A percentile compares a stretch with the other conserved stretches of the same genome.
Evolutionary conservation across 2,329 filamentous ascomycete genomes (phyloP).

Genomic region (Arthrobotrys entomopaga): DNA sequence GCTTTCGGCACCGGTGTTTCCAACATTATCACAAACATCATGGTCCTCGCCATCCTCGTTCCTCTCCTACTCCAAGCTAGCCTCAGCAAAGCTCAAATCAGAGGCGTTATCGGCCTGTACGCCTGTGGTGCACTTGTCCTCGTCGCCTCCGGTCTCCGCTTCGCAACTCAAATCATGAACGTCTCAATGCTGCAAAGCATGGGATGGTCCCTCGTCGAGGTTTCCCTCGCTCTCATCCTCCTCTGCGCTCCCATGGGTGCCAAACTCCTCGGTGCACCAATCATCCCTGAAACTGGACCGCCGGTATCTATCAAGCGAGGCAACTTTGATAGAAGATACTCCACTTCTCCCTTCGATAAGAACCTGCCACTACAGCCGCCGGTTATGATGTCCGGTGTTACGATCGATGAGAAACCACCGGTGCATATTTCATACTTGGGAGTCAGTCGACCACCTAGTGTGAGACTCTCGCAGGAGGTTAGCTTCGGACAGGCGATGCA

Average conservation of each 20-base stretch:
- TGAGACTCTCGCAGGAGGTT: slow-evolving; percentile 16
- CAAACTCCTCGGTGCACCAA: slow-evolving; percentile 57
- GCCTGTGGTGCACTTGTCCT: slow-evolving; percentile 58
- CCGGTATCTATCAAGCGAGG: slow-evolving; percentile 21
- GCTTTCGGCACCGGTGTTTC: slow-evolving; percentile 58
- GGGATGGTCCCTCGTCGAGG: slow-evolving; percentile 59
- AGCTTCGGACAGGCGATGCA: neutral
- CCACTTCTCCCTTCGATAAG: slow-evolving; percentile 47
- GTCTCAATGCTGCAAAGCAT: slow-evolving; percentile 59
- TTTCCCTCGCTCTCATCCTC: slow-evolving; percentile 57
- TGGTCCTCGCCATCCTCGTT: slow-evolving; percentile 60
- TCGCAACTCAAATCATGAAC: slow-evolving; percentile 59
- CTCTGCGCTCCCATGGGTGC: slow-evolving; percentile 58
- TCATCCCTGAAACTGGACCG: slow-evolving; percentile 53
- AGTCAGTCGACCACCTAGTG: slow-evolving; percentile 8
- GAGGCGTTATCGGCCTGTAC: slow-evolving; percentile 55
- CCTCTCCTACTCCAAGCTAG: slow-evolving; percentile 58
- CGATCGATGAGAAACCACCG: slow-evolving; percentile 8
- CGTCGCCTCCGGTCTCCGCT: slow-evolving; percentile 59
- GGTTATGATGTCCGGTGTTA: slow-evolving; percentile 14
- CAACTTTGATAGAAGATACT: slow-evolving; percentile 43
- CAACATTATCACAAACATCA: slow-evolving; percentile 59
- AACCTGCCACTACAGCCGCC: slow-evolving; percentile 30
- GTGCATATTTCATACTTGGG: slow-evolving; percentile 16
- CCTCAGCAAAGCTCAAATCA: slow-evolving; percentile 55